Evolutionary conservation across 192 early-diverging fungal genomes (phyloP), one percentile per base, ranked within the genome.

Genomic region (Backusella psychrophila): DNA sequence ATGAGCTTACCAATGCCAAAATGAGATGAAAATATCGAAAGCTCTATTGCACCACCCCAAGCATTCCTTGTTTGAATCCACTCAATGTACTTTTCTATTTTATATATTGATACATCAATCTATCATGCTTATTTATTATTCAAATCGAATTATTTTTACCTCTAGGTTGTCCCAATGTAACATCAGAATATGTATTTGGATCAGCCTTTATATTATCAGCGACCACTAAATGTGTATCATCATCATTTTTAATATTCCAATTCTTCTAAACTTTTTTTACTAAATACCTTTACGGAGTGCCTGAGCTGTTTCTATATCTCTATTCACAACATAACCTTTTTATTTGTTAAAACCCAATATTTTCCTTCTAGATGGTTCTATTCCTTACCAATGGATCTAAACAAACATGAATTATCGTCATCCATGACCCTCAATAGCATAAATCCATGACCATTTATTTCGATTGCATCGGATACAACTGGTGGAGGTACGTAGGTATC

Each of bases 1-100:
- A 39, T 39, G 38, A 66, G 6, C 31, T 56, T 84, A 89, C 88
- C 88, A 72, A 83, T 77, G 70, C 82, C 77, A 78, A 84, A 94
- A 71, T 92, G 83, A 11, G 85, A 78, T 7, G 91, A 87, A 70
- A 96, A 93, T n/a, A 95, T 91, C 19, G 92, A 78, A 17, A 94
- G 82, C 74, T 95, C 94, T 88, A 34, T 63, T 1, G 92, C 94
- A n/a, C 94, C 94, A 78, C 94, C 94, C 94, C 94, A 96, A 67
- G 87, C 87, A 31, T 87, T 84, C 31, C 81, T 67, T 41, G 81
- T 79, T 75, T 79, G 59, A 71, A 96, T 96, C 93, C 93, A 95
- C 0, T 84, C 53, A 31, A 84, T 78, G 78, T 96, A 96, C 19
- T 87, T 83, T 26, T 86, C 75, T 21, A 80, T 12, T 53, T 39